Conservation (phyloP, 176 grass and related monocot genomes). For the Dactylis glomerata region DNA sequence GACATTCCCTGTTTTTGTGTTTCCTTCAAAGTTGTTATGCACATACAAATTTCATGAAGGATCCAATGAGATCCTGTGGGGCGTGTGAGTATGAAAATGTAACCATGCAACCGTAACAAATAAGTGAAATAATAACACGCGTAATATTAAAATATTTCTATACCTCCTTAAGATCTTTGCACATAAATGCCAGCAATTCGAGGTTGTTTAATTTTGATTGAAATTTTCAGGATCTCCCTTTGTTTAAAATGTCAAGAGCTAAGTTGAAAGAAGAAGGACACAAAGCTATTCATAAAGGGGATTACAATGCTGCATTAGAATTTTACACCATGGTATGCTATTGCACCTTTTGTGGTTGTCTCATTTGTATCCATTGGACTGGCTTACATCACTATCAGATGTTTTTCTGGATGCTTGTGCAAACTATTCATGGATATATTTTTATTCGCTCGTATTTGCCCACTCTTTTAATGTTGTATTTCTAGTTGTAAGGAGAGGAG, state of each 20-base stretch:
- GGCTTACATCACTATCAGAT: not conserved
- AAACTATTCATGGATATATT: not conserved
- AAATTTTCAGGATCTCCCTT: not conserved
- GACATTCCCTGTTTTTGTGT: no score
- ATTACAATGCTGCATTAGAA: not conserved
- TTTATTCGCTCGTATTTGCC: not conserved
- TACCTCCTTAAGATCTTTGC: not conserved
- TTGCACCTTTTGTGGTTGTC: not conserved
- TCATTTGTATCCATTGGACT: not conserved
- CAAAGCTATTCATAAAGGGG: not conserved
- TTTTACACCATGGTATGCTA: not conserved
- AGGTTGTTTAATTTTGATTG: not conserved
- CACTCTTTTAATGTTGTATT: no score
- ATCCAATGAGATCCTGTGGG: no score
- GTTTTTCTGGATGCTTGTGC: not conserved
- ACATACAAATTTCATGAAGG: no score
- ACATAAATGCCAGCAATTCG: not conserved
- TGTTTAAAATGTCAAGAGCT: not conserved
- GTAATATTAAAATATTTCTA: not conserved
- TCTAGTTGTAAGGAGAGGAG: no score
- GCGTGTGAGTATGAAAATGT: not conserved
- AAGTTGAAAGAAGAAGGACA: not conserved
- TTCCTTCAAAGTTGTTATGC: no score
- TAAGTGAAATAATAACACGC: not conserved
- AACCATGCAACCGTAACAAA: not conserved